These are phyloP conservation scores for Suillus hirtellus DNA, from an alignment of 768 basidiomycete species.

Conservation along the genomic window DNA sequence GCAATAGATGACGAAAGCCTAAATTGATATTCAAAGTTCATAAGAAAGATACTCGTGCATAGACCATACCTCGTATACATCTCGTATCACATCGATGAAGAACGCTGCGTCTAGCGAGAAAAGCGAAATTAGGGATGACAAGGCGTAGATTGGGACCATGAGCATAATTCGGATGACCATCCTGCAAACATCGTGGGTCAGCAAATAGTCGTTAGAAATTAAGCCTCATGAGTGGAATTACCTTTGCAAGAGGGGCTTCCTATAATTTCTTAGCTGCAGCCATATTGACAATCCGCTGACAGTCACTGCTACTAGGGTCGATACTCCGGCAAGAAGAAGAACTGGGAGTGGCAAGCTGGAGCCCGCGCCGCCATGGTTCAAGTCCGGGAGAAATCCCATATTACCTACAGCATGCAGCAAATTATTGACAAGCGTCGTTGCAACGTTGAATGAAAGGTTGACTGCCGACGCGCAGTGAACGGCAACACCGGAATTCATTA, in stretches of 20 bases:
- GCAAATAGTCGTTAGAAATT: conserved; percentile 1
- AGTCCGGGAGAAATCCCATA: conserved; percentile 20
- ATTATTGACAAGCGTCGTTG: not conserved
- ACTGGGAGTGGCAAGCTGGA: conserved; percentile 59
- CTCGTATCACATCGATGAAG: conserved; percentile 91
- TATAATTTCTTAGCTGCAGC: conserved; percentile 83
- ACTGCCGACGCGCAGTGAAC: not conserved
- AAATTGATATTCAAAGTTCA: not conserved
- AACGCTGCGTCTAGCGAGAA: conserved; percentile 95
- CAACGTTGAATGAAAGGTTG: no score
- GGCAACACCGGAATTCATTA: not conserved
- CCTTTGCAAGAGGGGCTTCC: conserved; percentile 81
- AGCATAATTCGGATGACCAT: conserved; percentile 95
- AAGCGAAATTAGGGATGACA: conserved; percentile 89
- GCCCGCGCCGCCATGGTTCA: conserved; percentile 49
- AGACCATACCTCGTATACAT: conserved; percentile 85
- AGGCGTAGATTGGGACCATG: conserved; percentile 93
- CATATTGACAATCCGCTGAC: conserved; percentile 76
- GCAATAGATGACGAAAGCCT: conserved; percentile 95
- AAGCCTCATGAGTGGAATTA: conserved; percentile 26
- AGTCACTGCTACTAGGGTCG: conserved; percentile 66
- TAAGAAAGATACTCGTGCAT: not conserved
- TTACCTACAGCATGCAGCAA: conserved; percentile 1
- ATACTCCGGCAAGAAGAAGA: conserved; percentile 61
- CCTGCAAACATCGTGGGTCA: conserved; percentile 38